Conservation (phyloP, 148 eudicot genomes). For the Suaeda aralocaspica region DNA sequence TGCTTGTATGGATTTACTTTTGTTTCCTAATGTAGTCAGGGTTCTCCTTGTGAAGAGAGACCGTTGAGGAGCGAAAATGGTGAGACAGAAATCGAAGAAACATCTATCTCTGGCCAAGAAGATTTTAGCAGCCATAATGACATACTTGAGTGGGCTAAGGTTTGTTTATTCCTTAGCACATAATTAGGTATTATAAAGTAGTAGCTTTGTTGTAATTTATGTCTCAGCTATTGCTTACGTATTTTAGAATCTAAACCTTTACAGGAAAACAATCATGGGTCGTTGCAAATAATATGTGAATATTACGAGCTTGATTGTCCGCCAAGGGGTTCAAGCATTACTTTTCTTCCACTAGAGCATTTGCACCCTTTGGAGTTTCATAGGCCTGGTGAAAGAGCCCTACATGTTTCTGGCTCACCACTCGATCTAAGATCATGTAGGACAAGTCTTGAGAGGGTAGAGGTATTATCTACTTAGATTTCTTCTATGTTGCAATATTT, state of each 20-base stretch:
- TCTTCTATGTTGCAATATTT: background rate
- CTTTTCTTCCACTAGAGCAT: constrained; percentile 90
- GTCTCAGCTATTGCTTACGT: background rate
- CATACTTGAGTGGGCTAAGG: constrained; percentile 96
- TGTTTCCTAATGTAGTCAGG: constrained; percentile 50
- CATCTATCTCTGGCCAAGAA: constrained; percentile 80
- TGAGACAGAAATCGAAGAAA: constrained; percentile 68
- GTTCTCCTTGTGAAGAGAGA: constrained; percentile 70
- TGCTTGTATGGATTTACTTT: background rate
- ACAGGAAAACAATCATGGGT: constrained; percentile 77
- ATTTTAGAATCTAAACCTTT: constrained; percentile 9
- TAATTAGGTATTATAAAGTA: background rate
- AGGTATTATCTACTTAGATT: constrained; percentile 41
- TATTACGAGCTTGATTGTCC: constrained; percentile 66
- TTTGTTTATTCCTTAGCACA: constrained; percentile 20
- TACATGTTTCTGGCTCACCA: constrained; percentile 53
- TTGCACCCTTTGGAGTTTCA: constrained; percentile 78
- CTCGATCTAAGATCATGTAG: constrained; percentile 66
- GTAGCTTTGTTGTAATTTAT: constrained; percentile 7
- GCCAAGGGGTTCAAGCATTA: constrained; percentile 63
- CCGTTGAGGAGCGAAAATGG: constrained; percentile 65
- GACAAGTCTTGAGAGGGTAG: constrained; percentile 72
- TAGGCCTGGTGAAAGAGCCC: constrained; percentile 54
- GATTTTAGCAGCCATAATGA: constrained; percentile 62
- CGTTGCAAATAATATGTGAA: constrained; percentile 79